Conservation (phyloP, 768 basidiomycete species). For the Macrolepiota albuminosa region DNA sequence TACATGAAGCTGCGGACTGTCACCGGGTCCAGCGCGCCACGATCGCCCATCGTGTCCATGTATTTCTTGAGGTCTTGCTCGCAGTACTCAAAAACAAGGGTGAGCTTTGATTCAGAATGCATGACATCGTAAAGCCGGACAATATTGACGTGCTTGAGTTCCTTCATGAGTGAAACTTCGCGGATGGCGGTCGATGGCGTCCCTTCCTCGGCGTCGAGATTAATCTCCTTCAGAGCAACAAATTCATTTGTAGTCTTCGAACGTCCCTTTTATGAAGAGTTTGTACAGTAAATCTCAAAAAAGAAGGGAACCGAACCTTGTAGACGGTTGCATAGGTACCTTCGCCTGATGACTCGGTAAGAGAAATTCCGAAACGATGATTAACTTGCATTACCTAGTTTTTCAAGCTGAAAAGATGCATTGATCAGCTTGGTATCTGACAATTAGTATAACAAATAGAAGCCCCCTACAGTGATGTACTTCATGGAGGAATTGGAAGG, state of each 20-base stretch:
- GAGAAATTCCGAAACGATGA: conserved; percentile 8
- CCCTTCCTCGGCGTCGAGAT: conserved; percentile 98
- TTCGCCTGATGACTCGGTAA: conserved; percentile 66
- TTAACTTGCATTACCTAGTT: conserved; percentile 52
- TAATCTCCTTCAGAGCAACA: conserved; percentile 97
- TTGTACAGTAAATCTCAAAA: background rate
- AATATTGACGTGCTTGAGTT: conserved; percentile 98
- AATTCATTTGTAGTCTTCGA: conserved; percentile 98
- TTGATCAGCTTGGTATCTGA: background rate
- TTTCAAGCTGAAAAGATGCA: conserved; percentile 61
- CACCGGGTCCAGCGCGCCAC: conserved; percentile 85
- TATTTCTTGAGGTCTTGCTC: conserved; percentile 99
- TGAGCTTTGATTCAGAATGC: conserved; percentile 96
- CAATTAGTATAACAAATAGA: background rate
- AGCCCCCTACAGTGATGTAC: conserved; percentile 45
- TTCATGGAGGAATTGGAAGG: conserved; percentile 30
- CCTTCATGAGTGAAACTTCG: conserved; percentile 99
- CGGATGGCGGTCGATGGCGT: conserved; percentile 98
- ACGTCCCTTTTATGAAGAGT: conserved; percentile 57
- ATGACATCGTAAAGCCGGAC: conserved; percentile 98
- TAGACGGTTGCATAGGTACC: conserved; percentile 97
- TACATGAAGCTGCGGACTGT: conserved; percentile 98
- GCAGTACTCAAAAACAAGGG: conserved; percentile 97
- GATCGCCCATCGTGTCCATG: conserved; percentile 97
- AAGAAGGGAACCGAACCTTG: conserved; percentile 53